Conservation (phyloP, 306 rosid species). For the Coriaria nepalensis region DNA sequence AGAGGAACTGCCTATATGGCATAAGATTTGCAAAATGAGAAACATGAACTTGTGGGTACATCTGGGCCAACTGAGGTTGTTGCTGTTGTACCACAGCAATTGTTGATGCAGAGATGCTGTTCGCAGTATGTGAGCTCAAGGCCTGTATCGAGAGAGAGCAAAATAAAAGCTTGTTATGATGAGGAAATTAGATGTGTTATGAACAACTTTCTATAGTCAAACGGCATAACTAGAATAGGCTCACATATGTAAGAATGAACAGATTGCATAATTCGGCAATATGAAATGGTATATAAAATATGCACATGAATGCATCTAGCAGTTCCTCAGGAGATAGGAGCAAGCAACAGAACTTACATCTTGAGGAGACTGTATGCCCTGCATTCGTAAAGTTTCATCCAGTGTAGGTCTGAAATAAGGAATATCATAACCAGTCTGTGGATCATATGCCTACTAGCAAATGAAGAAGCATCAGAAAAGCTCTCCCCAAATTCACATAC, state of each 20-base stretch:
- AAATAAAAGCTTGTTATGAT: constrained; percentile 2
- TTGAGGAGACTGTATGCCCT: constrained; percentile 49
- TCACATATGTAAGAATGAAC: background rate
- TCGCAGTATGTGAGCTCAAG: constrained; percentile 41
- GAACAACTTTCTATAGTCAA: no score
- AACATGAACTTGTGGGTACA: constrained; percentile 96
- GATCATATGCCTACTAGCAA: constrained; percentile 75
- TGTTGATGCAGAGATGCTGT: constrained; percentile 52
- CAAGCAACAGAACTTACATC: constrained; percentile 41
- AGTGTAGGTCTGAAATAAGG: constrained; percentile 71
- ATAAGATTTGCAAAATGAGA: constrained; percentile 74
- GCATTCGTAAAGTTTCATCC: constrained; percentile 62
- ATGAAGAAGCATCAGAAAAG: constrained; percentile 19
- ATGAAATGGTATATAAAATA: background rate
- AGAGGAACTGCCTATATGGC: constrained; percentile 83
- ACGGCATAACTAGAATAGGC: no score
- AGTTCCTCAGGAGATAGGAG: background rate
- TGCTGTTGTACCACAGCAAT: constrained; percentile 72
- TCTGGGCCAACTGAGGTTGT: constrained; percentile 65
- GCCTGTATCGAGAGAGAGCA: constrained; percentile 28
- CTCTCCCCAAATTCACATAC: no score
- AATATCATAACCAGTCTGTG: constrained; percentile 61
- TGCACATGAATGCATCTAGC: background rate
- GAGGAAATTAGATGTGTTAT: background rate
- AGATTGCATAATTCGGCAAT: background rate